Conservation (phyloP, 2,329 filamentous ascomycete genomes). For the Claviceps quebecensis region DNA sequence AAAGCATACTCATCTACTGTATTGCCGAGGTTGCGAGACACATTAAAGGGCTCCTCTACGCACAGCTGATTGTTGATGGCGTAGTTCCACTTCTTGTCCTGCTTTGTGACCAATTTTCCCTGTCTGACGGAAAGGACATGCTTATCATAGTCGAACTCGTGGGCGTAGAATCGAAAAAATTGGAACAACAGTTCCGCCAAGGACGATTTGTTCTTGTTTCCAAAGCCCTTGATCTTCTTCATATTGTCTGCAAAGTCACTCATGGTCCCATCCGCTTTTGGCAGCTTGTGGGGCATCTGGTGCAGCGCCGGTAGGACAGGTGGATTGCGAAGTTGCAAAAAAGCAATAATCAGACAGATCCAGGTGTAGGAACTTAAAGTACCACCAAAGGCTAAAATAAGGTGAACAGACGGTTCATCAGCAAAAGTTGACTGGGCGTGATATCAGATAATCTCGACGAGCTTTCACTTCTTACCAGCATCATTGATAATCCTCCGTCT, state of each 20-base stretch:
- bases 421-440: constrained; percentile 1
- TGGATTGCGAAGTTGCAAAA: constrained; percentile 74
- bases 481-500: constrained; percentile 87
- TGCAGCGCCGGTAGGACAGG: constrained; percentile 80
- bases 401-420: constrained; percentile 7
- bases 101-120: constrained; percentile 64
- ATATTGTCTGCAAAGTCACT: constrained; percentile 82
- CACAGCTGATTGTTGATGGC: constrained; percentile 72
- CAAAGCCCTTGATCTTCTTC: constrained; percentile 58
- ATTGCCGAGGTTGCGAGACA: constrained; percentile 77
- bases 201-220: constrained; percentile 65
- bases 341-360: constrained; percentile 97
- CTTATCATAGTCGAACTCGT: constrained; percentile 83
- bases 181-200: constrained; percentile 80
- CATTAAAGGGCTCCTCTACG: constrained; percentile 95
- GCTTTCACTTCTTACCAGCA: constrained; percentile 49
- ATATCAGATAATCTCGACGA: neutral
- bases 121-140: constrained; percentile 72
- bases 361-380: constrained; percentile 97
- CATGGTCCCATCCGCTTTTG: constrained; percentile 48
- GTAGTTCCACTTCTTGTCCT: constrained; percentile 79
- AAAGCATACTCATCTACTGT: constrained; percentile 94
- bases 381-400: constrained; percentile 60
- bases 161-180: constrained; percentile 89
- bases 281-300: constrained; percentile 37